A percentile compares a stretch with the other conserved stretches of the same genome.
These are phyloP conservation scores for Chalciporus sp. DNA, from an alignment of 1,284 basidiomycete genomes.

Conservation along the genomic window DNA sequence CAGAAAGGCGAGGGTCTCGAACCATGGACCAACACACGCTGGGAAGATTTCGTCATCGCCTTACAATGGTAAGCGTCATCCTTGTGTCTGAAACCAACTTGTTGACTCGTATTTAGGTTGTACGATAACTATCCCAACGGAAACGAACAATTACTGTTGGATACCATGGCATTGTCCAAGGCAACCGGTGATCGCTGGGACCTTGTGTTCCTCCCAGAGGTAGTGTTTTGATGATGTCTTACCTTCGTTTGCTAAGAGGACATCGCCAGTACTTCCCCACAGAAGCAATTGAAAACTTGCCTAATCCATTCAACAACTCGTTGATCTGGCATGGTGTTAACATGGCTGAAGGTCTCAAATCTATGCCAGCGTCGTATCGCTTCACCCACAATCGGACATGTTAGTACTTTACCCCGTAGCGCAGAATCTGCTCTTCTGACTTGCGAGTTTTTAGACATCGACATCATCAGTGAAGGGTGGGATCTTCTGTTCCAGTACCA, in stretches of 20 bases:
- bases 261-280: slow-evolving; percentile 4
- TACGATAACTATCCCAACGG: slow-evolving; percentile 4
- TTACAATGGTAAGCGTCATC: slow-evolving; percentile 46
- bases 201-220: slow-evolving; percentile 1
- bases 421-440: too few relatives aligned
- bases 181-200: slow-evolving; percentile 1
- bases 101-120: neutral
- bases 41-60: slow-evolving; percentile 59
- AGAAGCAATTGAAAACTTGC: slow-evolving; percentile 33
- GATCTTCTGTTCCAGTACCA: slow-evolving; percentile 63
- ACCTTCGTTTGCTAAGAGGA: too few relatives aligned
- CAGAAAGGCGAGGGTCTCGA: slow-evolving; percentile 53
- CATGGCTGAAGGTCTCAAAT: slow-evolving; percentile 61
- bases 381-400: slow-evolving; percentile 54
- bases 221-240: neutral
- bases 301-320: slow-evolving; percentile 33
- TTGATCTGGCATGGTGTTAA: slow-evolving; percentile 50
- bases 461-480: slow-evolving; percentile 53
- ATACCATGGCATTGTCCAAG: neutral
- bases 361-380: slow-evolving; percentile 54
- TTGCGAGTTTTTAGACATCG: slow-evolving; percentile 32
- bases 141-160: slow-evolving; percentile 1
- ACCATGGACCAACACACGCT: slow-evolving; percentile 54
- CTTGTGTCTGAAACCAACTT: neutral
- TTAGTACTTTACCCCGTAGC: slow-evolving; percentile 17